These are phyloP conservation scores for Wallemia mellicola DNA, from an alignment of 1,284 basidiomycete species.

Conservation along the genomic window DNA sequence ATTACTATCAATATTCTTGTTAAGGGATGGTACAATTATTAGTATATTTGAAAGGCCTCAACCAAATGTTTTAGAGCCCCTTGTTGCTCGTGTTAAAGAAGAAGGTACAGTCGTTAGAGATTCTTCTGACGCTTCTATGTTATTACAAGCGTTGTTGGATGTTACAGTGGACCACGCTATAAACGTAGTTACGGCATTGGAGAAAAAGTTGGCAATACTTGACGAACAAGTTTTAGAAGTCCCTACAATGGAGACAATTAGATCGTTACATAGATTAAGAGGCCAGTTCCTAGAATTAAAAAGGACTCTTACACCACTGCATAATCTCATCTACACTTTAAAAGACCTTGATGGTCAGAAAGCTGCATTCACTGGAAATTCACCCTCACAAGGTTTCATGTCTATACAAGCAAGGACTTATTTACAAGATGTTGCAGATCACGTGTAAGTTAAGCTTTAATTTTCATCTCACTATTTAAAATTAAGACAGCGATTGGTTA, in stretches of 20 bases:
- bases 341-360: conserved; percentile 5
- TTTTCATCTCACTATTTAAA: no score
- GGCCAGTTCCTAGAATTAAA: conserved; percentile 6
- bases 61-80: conserved; percentile 1
- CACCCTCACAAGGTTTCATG: background rate
- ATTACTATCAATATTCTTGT: conserved; percentile 3
- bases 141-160: conserved; percentile 7
- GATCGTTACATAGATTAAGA: conserved; percentile 6
- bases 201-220: conserved; percentile 4
- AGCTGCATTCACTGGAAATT: background rate
- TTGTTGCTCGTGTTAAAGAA: conserved; percentile 3
- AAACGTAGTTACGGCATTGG: conserved; percentile 5
- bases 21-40: conserved; percentile 6
- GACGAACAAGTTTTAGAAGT: conserved; percentile 6
- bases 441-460: background rate
- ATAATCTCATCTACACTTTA: conserved; percentile 4
- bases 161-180: conserved; percentile 6
- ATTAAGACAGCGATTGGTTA: background rate
- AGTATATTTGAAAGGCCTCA: conserved; percentile 6
- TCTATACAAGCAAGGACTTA: background rate
- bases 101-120: conserved; percentile 5
- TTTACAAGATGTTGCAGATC: background rate
- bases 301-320: conserved; percentile 5
- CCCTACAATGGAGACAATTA: conserved; percentile 6
- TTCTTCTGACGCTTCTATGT: conserved; percentile 6